phyloP scores from a whole-genome alignment of 257 asterid genomes.

The Ocimum tenuiflorum region DNA sequence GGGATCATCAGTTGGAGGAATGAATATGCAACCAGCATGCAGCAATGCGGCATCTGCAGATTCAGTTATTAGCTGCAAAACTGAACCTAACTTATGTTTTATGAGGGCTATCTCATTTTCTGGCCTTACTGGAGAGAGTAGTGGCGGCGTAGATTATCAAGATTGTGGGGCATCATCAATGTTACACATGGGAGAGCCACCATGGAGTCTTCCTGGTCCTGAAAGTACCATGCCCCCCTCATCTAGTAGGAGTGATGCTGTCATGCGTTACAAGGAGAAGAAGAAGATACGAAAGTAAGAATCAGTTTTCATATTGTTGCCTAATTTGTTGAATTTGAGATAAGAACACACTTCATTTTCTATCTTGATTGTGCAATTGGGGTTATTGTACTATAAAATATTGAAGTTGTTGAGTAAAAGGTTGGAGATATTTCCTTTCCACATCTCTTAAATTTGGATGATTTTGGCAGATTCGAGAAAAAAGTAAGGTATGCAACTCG shows the following conservation, averaged over 20 bases:
- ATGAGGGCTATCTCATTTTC: conserved; percentile 59
- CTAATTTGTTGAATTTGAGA: not conserved
- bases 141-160: conserved; percentile 57
- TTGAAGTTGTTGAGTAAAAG: not conserved
- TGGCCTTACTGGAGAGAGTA: conserved; percentile 55
- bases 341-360: not conserved
- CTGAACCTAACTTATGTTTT: conserved; percentile 58
- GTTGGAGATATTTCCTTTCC: too few relatives aligned
- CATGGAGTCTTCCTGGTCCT: conserved; percentile 51
- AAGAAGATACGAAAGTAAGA: conserved; percentile 59
- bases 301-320: not conserved
- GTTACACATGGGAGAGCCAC: conserved; percentile 59
- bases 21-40: conserved; percentile 51
- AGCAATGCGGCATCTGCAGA: conserved; percentile 81
- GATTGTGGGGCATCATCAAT: conserved; percentile 61
- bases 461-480: conserved; percentile 61
- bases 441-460: not conserved
- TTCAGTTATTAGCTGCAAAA: conserved; percentile 68
- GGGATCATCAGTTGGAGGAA: conserved; percentile 50
- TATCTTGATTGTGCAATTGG: not conserved
- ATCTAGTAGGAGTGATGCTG: conserved; percentile 67
- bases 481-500: conserved; percentile 83
- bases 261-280: conserved; percentile 89
- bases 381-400: not conserved
- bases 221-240: conserved; percentile 48